Evolutionary conservation across 257 asterid genomes (phyloP), one percentile per base, ranked within the genome.

Genomic region (Voacanga thouarsii): DNA sequence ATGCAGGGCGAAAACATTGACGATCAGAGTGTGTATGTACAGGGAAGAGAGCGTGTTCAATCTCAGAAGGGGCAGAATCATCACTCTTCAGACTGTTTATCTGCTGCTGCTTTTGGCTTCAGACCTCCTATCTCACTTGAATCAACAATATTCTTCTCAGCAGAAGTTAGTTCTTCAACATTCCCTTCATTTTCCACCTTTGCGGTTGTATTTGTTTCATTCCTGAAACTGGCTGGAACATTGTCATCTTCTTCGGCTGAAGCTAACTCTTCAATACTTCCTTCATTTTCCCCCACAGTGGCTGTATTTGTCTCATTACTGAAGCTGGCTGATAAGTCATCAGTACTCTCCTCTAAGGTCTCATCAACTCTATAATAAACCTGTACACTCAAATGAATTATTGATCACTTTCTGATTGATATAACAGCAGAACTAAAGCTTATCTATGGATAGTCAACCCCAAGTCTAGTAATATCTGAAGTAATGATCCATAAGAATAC

Each of bases 291-390:
- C 19, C 30, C 65, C 12, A 57, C 24, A 80, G 72, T 67, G 59
- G 70, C 74, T 74, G 73, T 24, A 43, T 49, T 79, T 39, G 76
- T 75, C 75, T 80, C 73, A 28, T 30, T 26, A 33, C 24, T 39
- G 50, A 51, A 39, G 59, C 44, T 69, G 49, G 74, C 77, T 16
- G 81, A 50, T 80, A 67, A 77, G 23, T 80, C 79, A 43, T n/a
- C 72, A 11, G 56, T 70, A 60, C 60, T 78, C 56, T 85, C 83
- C 72, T 85, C 71, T 21, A 64, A 37, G 77, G 61, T 71, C 76
- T 89, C 96, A n/a, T 92, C 96, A 57, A 84, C 97, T 81, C 91
- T 85, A 74, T 86, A 85, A 77, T 94, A 92, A 45, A 87, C 98
- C 98, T 94, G 83, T 74, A 80, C 28, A 60, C 39, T 66, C 3